Conservation (phyloP, 2,329 filamentous ascomycete genomes). For the Cytospora paraplurivora region DNA sequence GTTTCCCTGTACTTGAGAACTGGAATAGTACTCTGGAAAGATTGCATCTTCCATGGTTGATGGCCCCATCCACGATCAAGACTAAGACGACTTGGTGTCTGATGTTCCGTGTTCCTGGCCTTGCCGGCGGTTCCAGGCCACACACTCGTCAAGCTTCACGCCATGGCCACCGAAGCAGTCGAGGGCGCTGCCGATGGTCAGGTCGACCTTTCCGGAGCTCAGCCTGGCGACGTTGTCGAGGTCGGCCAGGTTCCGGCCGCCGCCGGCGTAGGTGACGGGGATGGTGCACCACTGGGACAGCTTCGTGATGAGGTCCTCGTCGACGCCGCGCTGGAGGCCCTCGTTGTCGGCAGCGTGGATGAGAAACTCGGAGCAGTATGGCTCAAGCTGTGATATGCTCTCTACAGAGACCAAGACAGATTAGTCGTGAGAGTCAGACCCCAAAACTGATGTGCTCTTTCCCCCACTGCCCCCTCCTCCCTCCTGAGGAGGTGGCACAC, state of each 20-base stretch:
- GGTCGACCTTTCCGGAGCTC: constrained; percentile 79
- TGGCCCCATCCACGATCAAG: background rate
- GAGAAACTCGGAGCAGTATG: constrained; percentile 93
- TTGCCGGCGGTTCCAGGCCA: constrained; percentile 75
- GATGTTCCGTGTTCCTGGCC: constrained; percentile 19
- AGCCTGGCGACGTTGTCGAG: constrained; percentile 78
- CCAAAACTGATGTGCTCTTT: too few species aligned
- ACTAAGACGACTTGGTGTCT: background rate
- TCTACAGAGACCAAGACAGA: constrained; percentile 54
- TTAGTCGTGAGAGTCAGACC: too few species aligned
- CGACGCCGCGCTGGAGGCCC: constrained; percentile 87
- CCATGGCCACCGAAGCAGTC: constrained; percentile 92
- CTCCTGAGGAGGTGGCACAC: too few species aligned
- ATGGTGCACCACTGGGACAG: constrained; percentile 86
- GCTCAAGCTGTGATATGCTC: constrained; percentile 77
- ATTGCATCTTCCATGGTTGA: constrained; percentile 3
- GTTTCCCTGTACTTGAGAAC: constrained; percentile 19
- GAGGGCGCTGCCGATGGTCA: constrained; percentile 94
- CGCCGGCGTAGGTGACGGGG: constrained; percentile 94
- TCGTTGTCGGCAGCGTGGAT: constrained; percentile 98
- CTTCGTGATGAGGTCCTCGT: constrained; percentile 76
- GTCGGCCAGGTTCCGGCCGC: constrained; percentile 81
- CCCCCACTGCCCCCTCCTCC: too few species aligned
- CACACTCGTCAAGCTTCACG: constrained; percentile 86
- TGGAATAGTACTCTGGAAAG: constrained; percentile 23